phyloP scores from a whole-genome alignment of 495 filamentous ascomycete genomes.

The Trichoderma gamsii region DNA sequence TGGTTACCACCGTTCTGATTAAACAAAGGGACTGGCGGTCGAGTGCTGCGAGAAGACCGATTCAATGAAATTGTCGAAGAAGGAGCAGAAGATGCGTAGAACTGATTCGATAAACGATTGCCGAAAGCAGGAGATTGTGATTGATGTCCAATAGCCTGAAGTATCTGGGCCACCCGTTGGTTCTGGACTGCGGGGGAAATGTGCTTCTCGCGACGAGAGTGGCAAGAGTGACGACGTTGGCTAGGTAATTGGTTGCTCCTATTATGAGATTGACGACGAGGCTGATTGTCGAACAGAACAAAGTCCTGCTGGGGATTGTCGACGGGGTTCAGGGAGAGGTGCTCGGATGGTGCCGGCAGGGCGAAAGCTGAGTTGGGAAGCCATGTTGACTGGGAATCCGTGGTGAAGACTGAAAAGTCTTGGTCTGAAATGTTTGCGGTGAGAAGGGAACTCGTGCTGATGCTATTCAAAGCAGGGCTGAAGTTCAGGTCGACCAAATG shows the following conservation, averaged over 20 bases:
- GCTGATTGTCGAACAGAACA: constrained; percentile 46
- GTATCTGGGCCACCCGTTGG: constrained; percentile 53
- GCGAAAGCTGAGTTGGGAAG: constrained; percentile 53
- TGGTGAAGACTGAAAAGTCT: constrained; percentile 55
- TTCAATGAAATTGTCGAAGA: constrained; percentile 40
- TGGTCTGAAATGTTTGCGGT: constrained; percentile 46
- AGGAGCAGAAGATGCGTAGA: constrained; percentile 50
- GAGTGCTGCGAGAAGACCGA: constrained; percentile 39
- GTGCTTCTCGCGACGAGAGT: constrained; percentile 21
- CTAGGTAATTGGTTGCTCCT: constrained; percentile 36
- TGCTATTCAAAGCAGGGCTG: constrained; percentile 42
- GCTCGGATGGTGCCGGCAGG: constrained; percentile 54
- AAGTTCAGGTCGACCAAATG: constrained; percentile 52
- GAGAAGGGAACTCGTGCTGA: constrained; percentile 40
- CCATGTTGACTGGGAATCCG: constrained; percentile 56
- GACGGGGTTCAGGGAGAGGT: constrained; percentile 29
- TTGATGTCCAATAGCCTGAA: constrained; percentile 53
- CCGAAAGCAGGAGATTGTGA: constrained; percentile 51
- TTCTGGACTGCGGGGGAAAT: constrained; percentile 41
- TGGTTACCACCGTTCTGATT: constrained; percentile 42
- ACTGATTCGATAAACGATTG: constrained; percentile 47
- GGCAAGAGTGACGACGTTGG: constrained; percentile 34
- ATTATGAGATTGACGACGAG: constrained; percentile 45
- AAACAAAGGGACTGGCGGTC: constrained; percentile 50
- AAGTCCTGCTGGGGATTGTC: constrained; percentile 47